Evolutionary conservation across 208 protist genomes (phyloP), one percentile per base, ranked within the genome.

Genomic region (Trypanosoma congolense): DNA sequence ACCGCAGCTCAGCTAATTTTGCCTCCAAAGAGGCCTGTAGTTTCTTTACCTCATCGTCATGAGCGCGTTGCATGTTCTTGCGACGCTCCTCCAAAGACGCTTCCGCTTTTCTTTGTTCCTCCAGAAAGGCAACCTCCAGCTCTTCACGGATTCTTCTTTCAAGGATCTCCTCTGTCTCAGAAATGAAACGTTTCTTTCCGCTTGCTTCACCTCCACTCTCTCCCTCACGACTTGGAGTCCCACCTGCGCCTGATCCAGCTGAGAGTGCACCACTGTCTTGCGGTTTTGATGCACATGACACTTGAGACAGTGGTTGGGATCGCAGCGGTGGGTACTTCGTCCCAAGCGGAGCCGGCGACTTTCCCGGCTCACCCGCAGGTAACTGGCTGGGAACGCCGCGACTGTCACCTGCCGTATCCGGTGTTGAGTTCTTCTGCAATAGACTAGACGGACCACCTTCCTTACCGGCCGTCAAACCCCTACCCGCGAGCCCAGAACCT

Each of bases 91-190:
- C 51, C 38, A 73, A 65, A 12, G 74, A 28, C 5, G 61, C 36
- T 41, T 83, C 65, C 0, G 67, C 66, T 52, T 85, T 77, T 25
- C 61, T n/a, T 49, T 62, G 51, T 52, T 87, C 80, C 29, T 46
- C 38, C 52, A 75, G 70, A 38, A 87, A 61, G 30, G 45, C 51
- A 42, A 28, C 56, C 56, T 73, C 61, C 14, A 73, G 45, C 57
- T 93, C 80, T 4, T 53, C 61, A 19, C 76, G 77, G 29, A 93
- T 75, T 51, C 73, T 80, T 42, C 72, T 66, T 70, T 93, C 80
- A 54, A 90, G 59, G 43, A 71, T 74, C 16, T 67, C 65, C 60
- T 90, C 87, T 19, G 87, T 78, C 65, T 90, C 87, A 9, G 83
- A 90, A 10, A 88, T 53, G 31, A 90, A 70, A 9, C 78, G 70